Conservation (phyloP, 176 grass and related monocot species). For the Bolboschoenus planiculmis region DNA sequence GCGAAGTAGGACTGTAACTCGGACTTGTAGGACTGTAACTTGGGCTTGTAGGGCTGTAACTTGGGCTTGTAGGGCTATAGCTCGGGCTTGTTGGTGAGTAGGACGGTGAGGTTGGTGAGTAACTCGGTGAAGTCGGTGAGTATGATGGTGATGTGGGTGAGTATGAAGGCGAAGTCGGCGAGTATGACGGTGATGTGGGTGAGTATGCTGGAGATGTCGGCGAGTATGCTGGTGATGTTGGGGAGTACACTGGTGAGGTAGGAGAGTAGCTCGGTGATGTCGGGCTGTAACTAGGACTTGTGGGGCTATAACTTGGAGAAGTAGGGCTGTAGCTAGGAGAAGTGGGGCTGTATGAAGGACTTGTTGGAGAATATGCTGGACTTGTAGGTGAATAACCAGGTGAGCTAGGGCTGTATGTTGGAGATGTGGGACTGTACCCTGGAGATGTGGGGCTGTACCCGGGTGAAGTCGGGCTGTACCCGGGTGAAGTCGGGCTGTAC, state of each 20-base stretch:
- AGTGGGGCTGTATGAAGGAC: slow-evolving; percentile 63
- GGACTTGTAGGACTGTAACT: slow-evolving; percentile 19
- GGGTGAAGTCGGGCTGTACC: slow-evolving; percentile 56
- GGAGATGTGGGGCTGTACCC: slow-evolving; percentile 61
- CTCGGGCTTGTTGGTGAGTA: slow-evolving; percentile 3
- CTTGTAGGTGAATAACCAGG: slow-evolving; percentile 82
- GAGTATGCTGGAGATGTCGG: slow-evolving; percentile 7
- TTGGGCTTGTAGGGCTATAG: slow-evolving; percentile 55
- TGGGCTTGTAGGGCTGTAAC: slow-evolving; percentile 24
- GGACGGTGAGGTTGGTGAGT: slow-evolving; percentile 22
- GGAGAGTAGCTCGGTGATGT: slow-evolving; percentile 21
- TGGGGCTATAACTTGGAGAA: slow-evolving; percentile 80
- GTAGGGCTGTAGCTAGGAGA: slow-evolving; percentile 83
- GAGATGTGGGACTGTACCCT: slow-evolving; percentile 51
- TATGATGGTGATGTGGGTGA: slow-evolving; percentile 15
- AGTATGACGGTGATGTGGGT: background rate
- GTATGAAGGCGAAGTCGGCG: slow-evolving; percentile 7
- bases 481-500: slow-evolving; percentile 65
- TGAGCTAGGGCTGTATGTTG: slow-evolving; percentile 55
- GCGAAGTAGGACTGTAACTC: slow-evolving; percentile 16
- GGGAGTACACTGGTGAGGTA: slow-evolving; percentile 73
- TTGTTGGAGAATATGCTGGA: slow-evolving; percentile 81
- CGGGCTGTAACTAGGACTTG: slow-evolving; percentile 69
- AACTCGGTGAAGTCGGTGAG: slow-evolving; percentile 11
- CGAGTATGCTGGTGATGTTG: background rate